These are phyloP conservation scores for Teunomyces atbi DNA, from an alignment of 805 yeast genomes.

Conservation along the genomic window DNA sequence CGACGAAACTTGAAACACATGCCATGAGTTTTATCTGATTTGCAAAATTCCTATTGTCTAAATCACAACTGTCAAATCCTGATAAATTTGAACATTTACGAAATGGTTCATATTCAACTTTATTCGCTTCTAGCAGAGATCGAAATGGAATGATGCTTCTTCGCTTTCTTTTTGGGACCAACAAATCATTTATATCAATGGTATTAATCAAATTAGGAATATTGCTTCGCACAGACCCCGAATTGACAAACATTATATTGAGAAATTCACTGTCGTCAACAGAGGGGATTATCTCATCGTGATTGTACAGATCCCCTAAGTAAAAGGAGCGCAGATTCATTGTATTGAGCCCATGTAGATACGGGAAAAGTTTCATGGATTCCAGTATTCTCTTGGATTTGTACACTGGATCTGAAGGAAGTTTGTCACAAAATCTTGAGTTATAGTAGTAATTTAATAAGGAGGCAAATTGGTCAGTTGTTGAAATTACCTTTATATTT, in stretches of 20 bases:
- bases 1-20: slow-evolving; percentile 29
- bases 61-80: slow-evolving; percentile 6
- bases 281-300: slow-evolving; percentile 5
- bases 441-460: slow-evolving; percentile 11
- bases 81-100: neutral
- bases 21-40: slow-evolving; percentile 31
- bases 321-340: slow-evolving; percentile 26
- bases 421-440: slow-evolving; percentile 1
- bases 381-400: neutral
- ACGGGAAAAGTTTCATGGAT: slow-evolving; percentile 26
- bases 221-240: neutral
- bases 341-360: slow-evolving; percentile 31
- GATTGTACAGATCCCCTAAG: slow-evolving; percentile 15
- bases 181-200: slow-evolving; percentile 7
- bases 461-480: slow-evolving; percentile 5
- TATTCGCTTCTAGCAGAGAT: neutral
- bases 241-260: slow-evolving; percentile 13
- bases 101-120: slow-evolving; percentile 5
- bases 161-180: slow-evolving; percentile 4
- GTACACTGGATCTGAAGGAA: neutral
- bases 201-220: slow-evolving; percentile 10
- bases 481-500: slow-evolving; percentile 8
- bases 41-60: slow-evolving; percentile 31
- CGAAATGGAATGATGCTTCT: neutral
- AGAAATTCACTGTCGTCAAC: slow-evolving; percentile 3